Percentiles rank a stretch among this genome's conserved stretches.
Evolutionary conservation across 805 yeast genomes (phyloP).

Genomic region (Yamadazyma phyllophila): DNA sequence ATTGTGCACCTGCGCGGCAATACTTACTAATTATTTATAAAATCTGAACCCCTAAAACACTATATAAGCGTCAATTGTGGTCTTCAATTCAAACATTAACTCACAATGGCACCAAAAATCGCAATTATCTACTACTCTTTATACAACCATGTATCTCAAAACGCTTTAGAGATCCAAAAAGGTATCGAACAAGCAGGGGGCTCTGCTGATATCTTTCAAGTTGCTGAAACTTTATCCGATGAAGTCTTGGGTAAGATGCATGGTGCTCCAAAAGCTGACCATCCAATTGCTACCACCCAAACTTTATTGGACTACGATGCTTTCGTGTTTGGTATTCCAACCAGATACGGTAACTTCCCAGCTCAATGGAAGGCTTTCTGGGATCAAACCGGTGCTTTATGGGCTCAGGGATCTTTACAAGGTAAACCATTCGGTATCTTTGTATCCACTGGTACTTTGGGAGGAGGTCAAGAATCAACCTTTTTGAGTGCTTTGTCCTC

Average conservation of each 20-base stretch:
- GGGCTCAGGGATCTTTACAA: slow-evolving; percentile 67
- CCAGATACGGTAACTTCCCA: slow-evolving; percentile 76
- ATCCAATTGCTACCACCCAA: slow-evolving; percentile 60
- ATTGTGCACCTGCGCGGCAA: no score
- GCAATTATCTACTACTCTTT: slow-evolving; percentile 61
- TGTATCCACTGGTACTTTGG: slow-evolving; percentile 68
- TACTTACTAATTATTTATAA: neutral
- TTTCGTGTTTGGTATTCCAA: slow-evolving; percentile 77
- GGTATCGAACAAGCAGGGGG: slow-evolving; percentile 73
- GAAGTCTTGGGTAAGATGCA: slow-evolving; percentile 15
- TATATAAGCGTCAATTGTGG: neutral
- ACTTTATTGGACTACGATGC: slow-evolving; percentile 66
- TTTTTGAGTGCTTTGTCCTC: slow-evolving; percentile 57
- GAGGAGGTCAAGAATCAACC: slow-evolving; percentile 81
- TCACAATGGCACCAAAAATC: slow-evolving; percentile 16
- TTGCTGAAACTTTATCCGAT: slow-evolving; percentile 50
- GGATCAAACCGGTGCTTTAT: slow-evolving; percentile 74
- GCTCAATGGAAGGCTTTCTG: slow-evolving; percentile 77
- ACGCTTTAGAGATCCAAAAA: slow-evolving; percentile 65
- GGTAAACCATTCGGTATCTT: slow-evolving; percentile 79
- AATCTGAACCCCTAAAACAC: neutral
- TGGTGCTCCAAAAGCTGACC: slow-evolving; percentile 24
- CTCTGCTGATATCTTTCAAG: slow-evolving; percentile 66
- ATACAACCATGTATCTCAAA: slow-evolving; percentile 68
- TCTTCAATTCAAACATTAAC: neutral